phyloP scores from a whole-genome alignment of 768 basidiomycete species.

The Xerocomellus amylosporus region DNA sequence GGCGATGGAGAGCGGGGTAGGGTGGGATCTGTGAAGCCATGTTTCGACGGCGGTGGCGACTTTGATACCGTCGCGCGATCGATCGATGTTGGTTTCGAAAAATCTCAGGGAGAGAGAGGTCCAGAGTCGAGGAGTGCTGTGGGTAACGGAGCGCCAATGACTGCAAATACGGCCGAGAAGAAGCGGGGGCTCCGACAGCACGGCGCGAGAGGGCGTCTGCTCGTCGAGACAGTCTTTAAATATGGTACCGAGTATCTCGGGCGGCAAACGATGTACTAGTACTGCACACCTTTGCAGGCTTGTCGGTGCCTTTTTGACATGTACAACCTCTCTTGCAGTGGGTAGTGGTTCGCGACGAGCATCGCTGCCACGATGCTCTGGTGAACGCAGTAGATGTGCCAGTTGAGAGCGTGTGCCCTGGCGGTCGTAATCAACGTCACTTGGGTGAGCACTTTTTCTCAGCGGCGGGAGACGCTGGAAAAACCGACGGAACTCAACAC shows the following conservation, averaged over 20 bases:
- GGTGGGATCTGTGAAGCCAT: constrained; percentile 24
- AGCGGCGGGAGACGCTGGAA: constrained; percentile 1
- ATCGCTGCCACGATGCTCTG: not conserved
- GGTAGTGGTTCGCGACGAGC: not conserved
- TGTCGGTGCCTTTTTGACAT: not conserved
- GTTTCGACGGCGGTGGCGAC: constrained; percentile 18
- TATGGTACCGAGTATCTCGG: constrained; percentile 40
- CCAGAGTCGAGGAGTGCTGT: constrained; percentile 24
- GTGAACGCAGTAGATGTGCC: not conserved
- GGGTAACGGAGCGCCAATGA: constrained; percentile 24
- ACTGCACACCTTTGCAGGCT: not conserved
- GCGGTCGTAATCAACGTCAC: not conserved
- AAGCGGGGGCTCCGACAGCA: constrained; percentile 19
- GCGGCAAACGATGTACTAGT: constrained; percentile 17
- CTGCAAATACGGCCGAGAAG: constrained; percentile 26
- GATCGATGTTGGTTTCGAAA: constrained; percentile 21
- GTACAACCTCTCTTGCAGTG: not conserved
- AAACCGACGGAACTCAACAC: not conserved
- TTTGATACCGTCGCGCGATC: constrained; percentile 16
- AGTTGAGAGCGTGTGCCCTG: not conserved
- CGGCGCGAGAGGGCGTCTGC: not conserved
- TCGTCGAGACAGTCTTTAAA: constrained; percentile 22
- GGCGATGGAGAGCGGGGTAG: constrained; percentile 22
- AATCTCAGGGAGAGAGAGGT: constrained; percentile 23
- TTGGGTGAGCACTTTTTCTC: not conserved